These are phyloP conservation scores for Tubosaeta brunneosetosa DNA, from an alignment of 768 basidiomycete species.

Conservation along the genomic window DNA sequence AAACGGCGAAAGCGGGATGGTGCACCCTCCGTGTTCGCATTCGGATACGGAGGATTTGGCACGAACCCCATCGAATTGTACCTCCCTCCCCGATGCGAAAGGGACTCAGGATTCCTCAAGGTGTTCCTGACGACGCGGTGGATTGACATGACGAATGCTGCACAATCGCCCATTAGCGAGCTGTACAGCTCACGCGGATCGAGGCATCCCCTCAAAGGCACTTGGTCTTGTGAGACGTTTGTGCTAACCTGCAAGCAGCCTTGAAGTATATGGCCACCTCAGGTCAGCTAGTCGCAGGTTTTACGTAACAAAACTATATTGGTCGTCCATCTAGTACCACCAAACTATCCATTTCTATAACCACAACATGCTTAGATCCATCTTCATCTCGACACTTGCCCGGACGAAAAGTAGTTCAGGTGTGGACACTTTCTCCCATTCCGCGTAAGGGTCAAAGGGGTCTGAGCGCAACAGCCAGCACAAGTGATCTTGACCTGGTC, in stretches of 20 bases:
- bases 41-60: conserved; percentile 20
- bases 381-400: conserved; percentile 15
- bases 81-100: background rate
- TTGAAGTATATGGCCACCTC: background rate
- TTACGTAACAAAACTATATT: too few species aligned
- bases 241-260: conserved; percentile 14
- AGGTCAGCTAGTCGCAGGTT: too few species aligned
- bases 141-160: conserved; percentile 16
- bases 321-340: too few species aligned
- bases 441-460: conserved; percentile 26
- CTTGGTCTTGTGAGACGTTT: conserved; percentile 17
- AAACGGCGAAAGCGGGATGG: background rate
- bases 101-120: conserved; percentile 20
- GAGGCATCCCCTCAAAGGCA: conserved; percentile 1
- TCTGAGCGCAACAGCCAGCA: conserved; percentile 27
- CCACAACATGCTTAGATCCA: conserved; percentile 19
- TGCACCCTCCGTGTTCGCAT: conserved; percentile 13
- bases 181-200: background rate
- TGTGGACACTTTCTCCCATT: conserved; percentile 26
- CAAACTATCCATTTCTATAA: conserved; percentile 8
- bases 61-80: conserved; percentile 17
- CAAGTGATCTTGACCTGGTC: conserved; percentile 24
- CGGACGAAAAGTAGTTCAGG: conserved; percentile 24
- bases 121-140: conserved; percentile 17
- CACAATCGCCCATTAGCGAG: conserved; percentile 6